Conservation (phyloP, 331 rosid species). For the Pyracantha coccinea region DNA sequence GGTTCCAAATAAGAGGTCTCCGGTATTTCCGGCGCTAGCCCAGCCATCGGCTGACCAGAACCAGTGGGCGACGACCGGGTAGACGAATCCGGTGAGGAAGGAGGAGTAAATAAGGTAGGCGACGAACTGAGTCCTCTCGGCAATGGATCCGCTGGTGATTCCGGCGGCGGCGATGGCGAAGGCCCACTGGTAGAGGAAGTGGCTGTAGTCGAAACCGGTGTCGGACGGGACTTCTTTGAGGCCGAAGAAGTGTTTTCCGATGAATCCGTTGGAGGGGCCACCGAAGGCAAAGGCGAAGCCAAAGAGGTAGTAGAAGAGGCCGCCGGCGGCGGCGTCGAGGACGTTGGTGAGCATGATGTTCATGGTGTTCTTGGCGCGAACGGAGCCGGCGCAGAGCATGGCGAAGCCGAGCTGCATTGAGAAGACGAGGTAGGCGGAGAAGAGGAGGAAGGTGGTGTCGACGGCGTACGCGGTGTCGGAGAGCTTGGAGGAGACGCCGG, state of each 20-base stretch:
- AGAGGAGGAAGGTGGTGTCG: no score
- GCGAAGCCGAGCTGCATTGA: no score
- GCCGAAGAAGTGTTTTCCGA: conserved; percentile 71
- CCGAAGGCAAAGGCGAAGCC: conserved; percentile 4
- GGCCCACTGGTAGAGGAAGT: conserved; percentile 86
- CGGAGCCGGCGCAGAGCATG: no score
- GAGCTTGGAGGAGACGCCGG: conserved; percentile 23
- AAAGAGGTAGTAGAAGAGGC: no score
- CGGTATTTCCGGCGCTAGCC: conserved; percentile 40
- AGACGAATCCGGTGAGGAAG: conserved; percentile 82
- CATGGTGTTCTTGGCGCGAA: no score
- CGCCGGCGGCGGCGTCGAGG: no score
- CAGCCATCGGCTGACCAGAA: conserved; percentile 81
- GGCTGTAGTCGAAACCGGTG: conserved; percentile 31
- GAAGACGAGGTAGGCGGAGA: no score
- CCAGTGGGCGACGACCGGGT: conserved; percentile 88
- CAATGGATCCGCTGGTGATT: conserved; percentile 82
- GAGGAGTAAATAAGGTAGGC: conserved; percentile 75
- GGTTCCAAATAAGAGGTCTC: conserved; percentile 34
- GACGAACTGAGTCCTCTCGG: conserved; percentile 79
- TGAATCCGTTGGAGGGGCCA: conserved; percentile 67
- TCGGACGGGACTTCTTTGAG: conserved; percentile 32
- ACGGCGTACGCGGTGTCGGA: conserved; percentile 16
- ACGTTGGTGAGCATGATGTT: no score
- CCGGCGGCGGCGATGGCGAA: conserved; percentile 98